A percentile compares a stretch with the other conserved stretches of the same genome.
Conservation (phyloP, 179 eudicot species). For the Vitellaria paradoxa region DNA sequence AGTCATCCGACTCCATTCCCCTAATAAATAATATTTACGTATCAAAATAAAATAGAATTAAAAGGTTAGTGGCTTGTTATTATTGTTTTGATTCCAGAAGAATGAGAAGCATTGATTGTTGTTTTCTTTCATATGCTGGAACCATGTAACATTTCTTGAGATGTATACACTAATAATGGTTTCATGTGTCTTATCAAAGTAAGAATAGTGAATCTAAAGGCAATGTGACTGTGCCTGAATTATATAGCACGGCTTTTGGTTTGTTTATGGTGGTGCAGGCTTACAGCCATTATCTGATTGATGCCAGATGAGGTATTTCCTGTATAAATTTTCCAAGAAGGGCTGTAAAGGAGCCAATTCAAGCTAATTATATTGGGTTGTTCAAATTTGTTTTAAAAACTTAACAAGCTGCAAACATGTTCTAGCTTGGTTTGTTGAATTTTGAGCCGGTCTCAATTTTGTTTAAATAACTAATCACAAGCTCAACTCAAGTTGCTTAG, state of each 20-base stretch:
- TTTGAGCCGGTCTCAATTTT: too few species aligned
- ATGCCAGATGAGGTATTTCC: neutral
- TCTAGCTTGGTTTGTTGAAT: too few species aligned
- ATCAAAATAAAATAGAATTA: too few species aligned
- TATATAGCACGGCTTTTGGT: constrained; percentile 2
- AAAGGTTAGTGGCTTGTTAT: neutral
- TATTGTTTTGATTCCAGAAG: neutral
- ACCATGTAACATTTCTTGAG: neutral
- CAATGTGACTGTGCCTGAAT: neutral
- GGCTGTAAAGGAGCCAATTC: too few species aligned
- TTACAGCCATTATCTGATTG: neutral
- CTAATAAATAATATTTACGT: too few species aligned
- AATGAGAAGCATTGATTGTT: neutral
- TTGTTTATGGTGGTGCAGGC: neutral
- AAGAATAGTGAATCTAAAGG: neutral
- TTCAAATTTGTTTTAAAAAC: too few species aligned
- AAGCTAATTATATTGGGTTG: too few species aligned
- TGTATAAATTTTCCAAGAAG: neutral
- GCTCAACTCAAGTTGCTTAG: too few species aligned
- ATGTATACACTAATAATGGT: neutral
- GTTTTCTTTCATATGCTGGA: neutral
- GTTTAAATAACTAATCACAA: too few species aligned
- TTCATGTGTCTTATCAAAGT: neutral
- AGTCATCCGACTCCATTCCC: too few species aligned
- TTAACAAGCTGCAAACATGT: too few species aligned